Base-by-base conservation (phyloP, 441 rosid genomes). In the Erodium trifolium region DNA sequence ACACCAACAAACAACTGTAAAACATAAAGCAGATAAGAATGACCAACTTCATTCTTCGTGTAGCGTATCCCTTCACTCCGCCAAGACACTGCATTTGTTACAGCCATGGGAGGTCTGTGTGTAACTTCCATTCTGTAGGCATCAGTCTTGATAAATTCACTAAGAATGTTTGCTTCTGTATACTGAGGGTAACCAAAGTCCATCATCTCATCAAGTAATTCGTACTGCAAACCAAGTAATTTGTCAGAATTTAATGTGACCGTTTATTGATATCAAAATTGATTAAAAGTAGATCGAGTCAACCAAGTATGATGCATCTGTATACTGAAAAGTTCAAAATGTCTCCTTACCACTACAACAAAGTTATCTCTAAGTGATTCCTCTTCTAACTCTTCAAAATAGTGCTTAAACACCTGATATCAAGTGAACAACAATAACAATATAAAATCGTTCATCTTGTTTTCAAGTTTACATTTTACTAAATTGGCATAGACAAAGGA, bases 51-150 rank as follows among this genome's bases (percentile, higher is more conserved):
- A 76, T 94, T 94, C 84, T 94, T 94, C 86, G 88, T 94, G 74
- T 91, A 90, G 41, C 66, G 72, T 79, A 94, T 90, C 70, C 99
- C 97, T 79, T 94, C 99, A 69, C 99, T 92, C 43, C 99, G 90
- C 99, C 97, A 94, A 29, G 99, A 94, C 69, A 94, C 97, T 57
- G 99, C 97, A 77, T 94, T 94, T 9, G 97, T 94, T 66, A 94
- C 97, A 77, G 99, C 97, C 99, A 94, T 94, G 2, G 99, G 99
- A 74, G 99, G 99, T 76, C 97, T 85, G 82, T 91, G 96, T 0
- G 93, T 72, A 69, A 87, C 92, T 78, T 94, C 99, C 99, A 94
- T 94, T 75, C 97, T 86, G 78, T 94, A 94, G n/a, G 99, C 97
- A 87, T 94, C 96, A 1, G 97, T 94, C 85, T 91, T 94, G 78